Evolutionary conservation across 148 eudicot species (phyloP).

Genomic region (Diospyros kaki): DNA sequence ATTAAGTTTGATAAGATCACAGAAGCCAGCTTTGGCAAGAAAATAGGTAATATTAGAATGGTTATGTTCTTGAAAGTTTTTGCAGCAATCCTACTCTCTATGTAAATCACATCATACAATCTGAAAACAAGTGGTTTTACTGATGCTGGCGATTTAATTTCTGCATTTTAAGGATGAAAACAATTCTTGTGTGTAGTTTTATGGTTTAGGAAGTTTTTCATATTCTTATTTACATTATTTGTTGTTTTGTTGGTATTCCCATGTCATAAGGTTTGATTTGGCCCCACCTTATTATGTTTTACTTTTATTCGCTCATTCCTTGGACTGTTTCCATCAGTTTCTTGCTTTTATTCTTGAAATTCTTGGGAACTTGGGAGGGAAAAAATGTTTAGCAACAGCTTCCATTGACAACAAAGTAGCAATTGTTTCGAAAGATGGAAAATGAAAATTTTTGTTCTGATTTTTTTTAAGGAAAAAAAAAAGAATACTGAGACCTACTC

Average conservation of each 20-base stretch:
- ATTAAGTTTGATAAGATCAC: not conserved
- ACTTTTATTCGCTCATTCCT: not conserved
- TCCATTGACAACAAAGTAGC: no score
- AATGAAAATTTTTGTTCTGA: no score
- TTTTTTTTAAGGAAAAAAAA: no score
- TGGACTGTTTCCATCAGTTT: not conserved
- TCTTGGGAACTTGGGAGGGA: no score
- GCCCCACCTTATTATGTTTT: not conserved
- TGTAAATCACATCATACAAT: no score
- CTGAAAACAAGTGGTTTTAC: not conserved
- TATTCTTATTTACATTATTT: not conserved
- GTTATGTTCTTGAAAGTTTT: slow-evolving; percentile 5
- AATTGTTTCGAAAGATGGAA: no score
- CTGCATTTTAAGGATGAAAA: no score
- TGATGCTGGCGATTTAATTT: not conserved
- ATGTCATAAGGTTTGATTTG: not conserved
- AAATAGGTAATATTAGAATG: not conserved
- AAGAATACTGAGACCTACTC: no score
- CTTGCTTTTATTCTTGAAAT: no score
- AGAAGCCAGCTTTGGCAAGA: not conserved
- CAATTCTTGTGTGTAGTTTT: not conserved
- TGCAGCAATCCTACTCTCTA: no score
- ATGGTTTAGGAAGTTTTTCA: slow-evolving; percentile 1
- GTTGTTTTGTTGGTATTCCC: not conserved
- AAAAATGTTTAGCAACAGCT: no score